Evolutionary conservation across 345 rosid species (phyloP), one percentile per base, ranked within the genome.

Genomic region (Garcia nutans): DNA sequence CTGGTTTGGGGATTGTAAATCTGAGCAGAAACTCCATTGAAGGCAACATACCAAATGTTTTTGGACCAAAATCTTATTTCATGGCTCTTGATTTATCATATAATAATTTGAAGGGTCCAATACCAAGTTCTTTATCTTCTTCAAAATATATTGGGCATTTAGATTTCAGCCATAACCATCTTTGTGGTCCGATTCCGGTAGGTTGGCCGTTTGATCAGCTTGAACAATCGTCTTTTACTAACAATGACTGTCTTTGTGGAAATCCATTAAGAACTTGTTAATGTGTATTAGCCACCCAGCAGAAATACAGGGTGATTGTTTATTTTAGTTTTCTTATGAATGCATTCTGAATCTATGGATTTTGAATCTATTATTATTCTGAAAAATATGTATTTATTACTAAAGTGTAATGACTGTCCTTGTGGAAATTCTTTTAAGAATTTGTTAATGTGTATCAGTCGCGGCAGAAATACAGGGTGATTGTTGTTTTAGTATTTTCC

Each of bases 91-190:
- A 95, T 82, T 74, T 95, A 76, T 95, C 99, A 1, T 72, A 82
- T 75, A 95, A 95, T 71, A 86, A 69, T 1, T 64, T 93, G 57
- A 82, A 86, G 79, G 99, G 99, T 20, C 81, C 87, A 61, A 81
- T 95, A 58, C 99, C 97, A 9, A 62, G 68, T 50, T 82, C 99
- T 10, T 68, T 95, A 24, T 80, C 91, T 8, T 85, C 92, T 67
- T 85, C 92, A 1, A 80, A 77, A 23, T 95, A 79, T 73, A 76
- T 95, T 59, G 97, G 99, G 1, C 97, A 93, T 75, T 61, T 93
- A 66, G 99, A 95, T 82, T 74, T 95, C 70, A 95, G 99, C 82
- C 87, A 93, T 65, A 95, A 95, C 84, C 93, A 79, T 86, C 90
- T 95, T 8, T 95, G 99, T 74, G 99, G 97, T 59, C 61, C 89